Evolutionary conservation across 495 filamentous ascomycete genomes (phyloP).

Genomic region (Penicillium fimorum): DNA sequence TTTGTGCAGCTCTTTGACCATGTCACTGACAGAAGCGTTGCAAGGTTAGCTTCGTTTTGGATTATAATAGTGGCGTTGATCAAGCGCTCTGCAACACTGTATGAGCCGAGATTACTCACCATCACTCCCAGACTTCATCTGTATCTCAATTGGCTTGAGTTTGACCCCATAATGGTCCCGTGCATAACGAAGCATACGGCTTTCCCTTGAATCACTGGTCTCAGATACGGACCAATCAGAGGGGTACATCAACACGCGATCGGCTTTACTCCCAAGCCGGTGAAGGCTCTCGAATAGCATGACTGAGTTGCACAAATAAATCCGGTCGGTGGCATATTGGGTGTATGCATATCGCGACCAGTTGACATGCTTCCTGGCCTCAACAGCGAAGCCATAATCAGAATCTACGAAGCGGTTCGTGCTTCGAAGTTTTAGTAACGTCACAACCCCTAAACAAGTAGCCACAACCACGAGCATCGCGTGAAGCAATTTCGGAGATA

Average conservation of each 20-base stretch:
- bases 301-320: conserved; percentile 65
- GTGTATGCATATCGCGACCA: conserved; percentile 60
- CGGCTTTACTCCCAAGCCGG: conserved; percentile 53
- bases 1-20: conserved; percentile 60
- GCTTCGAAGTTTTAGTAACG: neutral
- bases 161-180: conserved; percentile 56
- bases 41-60: neutral
- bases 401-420: neutral
- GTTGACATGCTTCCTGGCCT: conserved; percentile 20
- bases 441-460: neutral
- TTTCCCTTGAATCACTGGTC: conserved; percentile 34
- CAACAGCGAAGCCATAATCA: neutral
- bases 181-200: conserved; percentile 52
- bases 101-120: conserved; percentile 26
- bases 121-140: conserved; percentile 26
- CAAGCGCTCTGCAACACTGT: neutral
- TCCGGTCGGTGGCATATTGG: conserved; percentile 59
- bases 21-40: conserved; percentile 30
- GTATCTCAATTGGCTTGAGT: conserved; percentile 51
- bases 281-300: conserved; percentile 62
- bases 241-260: conserved; percentile 61
- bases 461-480: neutral
- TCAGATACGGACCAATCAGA: conserved; percentile 31
- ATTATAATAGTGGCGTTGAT: neutral
- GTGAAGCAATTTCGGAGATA: neutral